Percentiles rank a stretch among this genome's conserved stretches.
Evolutionary conservation across 2,329 filamentous ascomycete genomes (phyloP).

Genomic region (Eutypella sp.): DNA sequence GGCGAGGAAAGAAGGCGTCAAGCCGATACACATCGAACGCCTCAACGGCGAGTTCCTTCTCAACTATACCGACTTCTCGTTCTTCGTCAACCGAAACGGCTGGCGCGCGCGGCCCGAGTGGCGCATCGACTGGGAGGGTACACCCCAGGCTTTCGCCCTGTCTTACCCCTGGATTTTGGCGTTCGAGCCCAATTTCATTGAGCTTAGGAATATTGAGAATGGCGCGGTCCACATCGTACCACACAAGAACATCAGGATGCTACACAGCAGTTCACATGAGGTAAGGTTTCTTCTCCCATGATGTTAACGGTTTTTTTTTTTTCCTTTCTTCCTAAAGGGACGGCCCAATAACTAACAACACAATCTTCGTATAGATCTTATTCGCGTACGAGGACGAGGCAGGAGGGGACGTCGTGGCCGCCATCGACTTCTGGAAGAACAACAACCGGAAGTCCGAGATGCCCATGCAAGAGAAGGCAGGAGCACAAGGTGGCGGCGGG

Average conservation of each 20-base stretch:
- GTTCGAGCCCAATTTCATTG: slow-evolving; percentile 96
- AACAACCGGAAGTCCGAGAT: slow-evolving; percentile 49
- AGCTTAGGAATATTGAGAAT: slow-evolving; percentile 91
- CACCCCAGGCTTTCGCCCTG: slow-evolving; percentile 84
- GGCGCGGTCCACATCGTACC: slow-evolving; percentile 94
- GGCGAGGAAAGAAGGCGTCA: slow-evolving; percentile 84
- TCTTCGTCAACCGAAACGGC: slow-evolving; percentile 98
- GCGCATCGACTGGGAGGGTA: slow-evolving; percentile 97
- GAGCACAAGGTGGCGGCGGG: slow-evolving; percentile 4
- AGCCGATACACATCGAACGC: slow-evolving; percentile 94
- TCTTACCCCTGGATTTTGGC: slow-evolving; percentile 96
- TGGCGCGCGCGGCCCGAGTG: slow-evolving; percentile 95
- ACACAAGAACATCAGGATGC: slow-evolving; percentile 93
- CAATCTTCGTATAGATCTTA: slow-evolving; percentile 62
- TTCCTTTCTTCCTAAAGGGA: background rate
- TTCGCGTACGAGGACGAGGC: slow-evolving; percentile 96
- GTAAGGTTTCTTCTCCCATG: too few relatives aligned
- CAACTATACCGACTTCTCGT: slow-evolving; percentile 97
- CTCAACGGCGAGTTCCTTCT: slow-evolving; percentile 95
- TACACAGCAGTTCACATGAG: slow-evolving; percentile 95
- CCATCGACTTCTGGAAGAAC: slow-evolving; percentile 92
- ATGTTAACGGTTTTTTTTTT: too few relatives aligned
- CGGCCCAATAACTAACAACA: slow-evolving; percentile 15
- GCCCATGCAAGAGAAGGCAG: slow-evolving; percentile 15
- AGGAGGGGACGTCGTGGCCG: slow-evolving; percentile 89